phyloP scores from a whole-genome alignment of 2,329 filamentous ascomycete species.

The Gnomoniopsis smithogilvyi region DNA sequence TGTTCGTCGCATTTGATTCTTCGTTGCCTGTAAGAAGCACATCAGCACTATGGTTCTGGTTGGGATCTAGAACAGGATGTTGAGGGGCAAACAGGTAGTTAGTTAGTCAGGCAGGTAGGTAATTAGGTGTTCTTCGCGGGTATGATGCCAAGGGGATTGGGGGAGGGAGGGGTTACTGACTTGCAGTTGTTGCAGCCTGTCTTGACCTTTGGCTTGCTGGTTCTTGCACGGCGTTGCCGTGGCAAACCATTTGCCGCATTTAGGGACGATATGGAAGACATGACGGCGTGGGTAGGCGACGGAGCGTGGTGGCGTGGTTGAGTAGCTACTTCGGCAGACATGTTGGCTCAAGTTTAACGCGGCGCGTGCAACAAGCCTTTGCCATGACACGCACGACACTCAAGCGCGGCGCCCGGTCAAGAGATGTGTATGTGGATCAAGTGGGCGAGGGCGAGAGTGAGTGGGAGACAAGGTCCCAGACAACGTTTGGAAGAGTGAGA shows the following conservation, averaged over 20 bases:
- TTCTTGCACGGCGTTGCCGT: conserved; percentile 41
- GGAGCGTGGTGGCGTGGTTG: conserved; percentile 6
- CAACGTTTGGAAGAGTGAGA: too few relatives aligned
- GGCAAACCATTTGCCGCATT: conserved; percentile 21
- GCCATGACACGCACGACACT: conserved; percentile 12
- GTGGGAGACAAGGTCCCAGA: too few relatives aligned
- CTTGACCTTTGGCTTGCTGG: conserved; percentile 61
- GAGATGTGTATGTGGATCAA: not conserved
- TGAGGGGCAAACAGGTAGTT: not conserved
- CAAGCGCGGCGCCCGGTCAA: not conserved
- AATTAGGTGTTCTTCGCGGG: too few relatives aligned
- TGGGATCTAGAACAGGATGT: conserved; percentile 6
- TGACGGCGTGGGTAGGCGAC: conserved; percentile 7
- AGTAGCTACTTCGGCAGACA: conserved; percentile 9
- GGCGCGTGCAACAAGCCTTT: not conserved
- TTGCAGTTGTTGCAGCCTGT: conserved; percentile 68
- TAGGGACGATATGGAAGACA: conserved; percentile 20
- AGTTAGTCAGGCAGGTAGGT: conserved; percentile 1
- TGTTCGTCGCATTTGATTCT: conserved; percentile 66
- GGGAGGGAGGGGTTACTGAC: conserved; percentile 40
- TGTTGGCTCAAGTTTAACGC: conserved; percentile 3
- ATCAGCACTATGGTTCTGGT: conserved; percentile 7
- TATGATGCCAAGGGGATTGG: not conserved
- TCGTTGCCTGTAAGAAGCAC: conserved; percentile 41
- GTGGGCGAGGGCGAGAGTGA: too few relatives aligned